Percentiles rank a stretch among this genome's conserved stretches.
Evolutionary conservation across 2,329 filamentous ascomycete genomes (phyloP).

Genomic region (Rosellinia necatrix): DNA sequence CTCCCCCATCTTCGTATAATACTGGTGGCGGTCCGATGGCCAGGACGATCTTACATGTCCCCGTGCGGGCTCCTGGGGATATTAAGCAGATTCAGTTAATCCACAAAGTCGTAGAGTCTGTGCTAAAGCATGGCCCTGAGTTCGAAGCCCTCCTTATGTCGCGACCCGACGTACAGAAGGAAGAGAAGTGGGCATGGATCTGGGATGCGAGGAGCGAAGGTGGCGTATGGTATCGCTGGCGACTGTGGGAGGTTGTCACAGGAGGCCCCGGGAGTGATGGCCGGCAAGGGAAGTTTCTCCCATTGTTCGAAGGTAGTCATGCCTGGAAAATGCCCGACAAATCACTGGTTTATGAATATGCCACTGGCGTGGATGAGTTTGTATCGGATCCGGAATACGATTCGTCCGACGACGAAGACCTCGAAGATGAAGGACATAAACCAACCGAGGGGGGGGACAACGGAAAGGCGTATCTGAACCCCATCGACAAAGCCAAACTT

Average conservation of each 20-base stretch:
- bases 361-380: slow-evolving; percentile 76
- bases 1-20: slow-evolving; percentile 74
- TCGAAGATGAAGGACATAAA: slow-evolving; percentile 61
- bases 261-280: slow-evolving; percentile 53
- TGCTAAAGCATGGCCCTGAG: slow-evolving; percentile 80
- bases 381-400: slow-evolving; percentile 84
- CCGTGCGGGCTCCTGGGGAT: slow-evolving; percentile 76
- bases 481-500: slow-evolving; percentile 81
- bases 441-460: slow-evolving; percentile 46
- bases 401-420: slow-evolving; percentile 82
- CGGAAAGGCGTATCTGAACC: slow-evolving; percentile 74
- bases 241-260: slow-evolving; percentile 84
- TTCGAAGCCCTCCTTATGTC: slow-evolving; percentile 94
- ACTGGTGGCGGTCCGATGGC: slow-evolving; percentile 48
- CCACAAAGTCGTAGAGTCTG: slow-evolving; percentile 81
- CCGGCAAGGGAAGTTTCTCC: slow-evolving; percentile 58
- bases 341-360: slow-evolving; percentile 79
- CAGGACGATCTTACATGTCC: slow-evolving; percentile 63
- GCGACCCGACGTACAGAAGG: slow-evolving; percentile 77
- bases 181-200: slow-evolving; percentile 93
- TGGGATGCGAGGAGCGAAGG: slow-evolving; percentile 82
- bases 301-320: slow-evolving; percentile 76
- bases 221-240: slow-evolving; percentile 91
- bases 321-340: slow-evolving; percentile 79
- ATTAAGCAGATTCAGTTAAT: slow-evolving; percentile 81